Base-by-base conservation (phyloP, 2,329 filamentous ascomycete species). In the Ambrosiella xylebori region DNA sequence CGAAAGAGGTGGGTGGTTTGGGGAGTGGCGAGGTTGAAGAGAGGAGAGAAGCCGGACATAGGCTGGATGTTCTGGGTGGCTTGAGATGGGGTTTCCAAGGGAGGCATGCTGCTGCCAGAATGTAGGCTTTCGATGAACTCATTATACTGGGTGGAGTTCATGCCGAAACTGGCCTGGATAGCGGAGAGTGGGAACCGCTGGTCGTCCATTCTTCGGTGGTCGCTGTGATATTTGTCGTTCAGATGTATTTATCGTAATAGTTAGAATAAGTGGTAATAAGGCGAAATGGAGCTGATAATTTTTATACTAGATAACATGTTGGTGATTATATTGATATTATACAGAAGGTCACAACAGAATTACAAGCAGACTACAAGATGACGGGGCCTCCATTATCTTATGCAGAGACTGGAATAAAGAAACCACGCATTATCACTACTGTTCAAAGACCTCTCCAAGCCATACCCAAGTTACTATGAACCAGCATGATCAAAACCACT, bases 21-120 rank as follows among this genome's bases (percentile, higher is more conserved):
- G 9, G 56, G 56, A 57, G 56, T 57, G 19, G 40, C n/a, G 38
- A 57, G 41, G 36, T 50, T 57, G 12, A 57, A 27, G 13, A 15
- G 38, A n/a, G 56, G 56, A 11, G 47, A 57, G 37, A 41, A 51
- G n/a, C n/a, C 15, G 27, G n/a, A 15, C 27, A 27, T 27, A 27
- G 27, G 27, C 27, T 27, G 27, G 27, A 27, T 27, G 3, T 27
- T 27, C 27, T 27, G 27, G 8, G 17, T 44, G 11, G 11, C 39
- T 41, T 41, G 39, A 41, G 11, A 12, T 41, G 39, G 39, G 39
- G 39, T 12, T 11, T 11, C 39, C 2, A 3, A 2, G n/a, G 6
- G 39, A 41, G 39, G 2, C 39, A 41, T 11, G n/a, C 39, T 11
- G 39, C 39, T 41, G 39, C 2, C n/a, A 11, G 39, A 2, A n/a